Base-by-base conservation (phyloP, 2,329 filamentous ascomycete species). In the Aspergillus carbonarius region DNA sequence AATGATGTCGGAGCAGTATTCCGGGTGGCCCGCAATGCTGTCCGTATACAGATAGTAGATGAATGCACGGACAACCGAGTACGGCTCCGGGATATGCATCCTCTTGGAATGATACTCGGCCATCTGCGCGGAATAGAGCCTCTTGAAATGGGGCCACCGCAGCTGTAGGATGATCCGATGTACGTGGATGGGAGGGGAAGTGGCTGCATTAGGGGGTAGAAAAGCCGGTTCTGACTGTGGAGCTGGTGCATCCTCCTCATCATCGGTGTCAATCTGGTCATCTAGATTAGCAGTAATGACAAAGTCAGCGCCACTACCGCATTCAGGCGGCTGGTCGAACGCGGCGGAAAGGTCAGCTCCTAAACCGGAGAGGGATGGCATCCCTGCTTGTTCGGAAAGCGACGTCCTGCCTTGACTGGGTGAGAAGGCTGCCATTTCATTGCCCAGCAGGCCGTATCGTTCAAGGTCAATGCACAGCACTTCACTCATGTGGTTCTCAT, bases 21-120 rank as follows among this genome's bases (percentile, higher is more conserved):
- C 84, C 0, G 85, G 85, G 58, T 81, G 78, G n/a, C 74, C 76
- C 2, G 76, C 74, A 65, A 99, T 97, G 66, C 89, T 93, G 74
- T 99, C 95, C 0, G 95, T 97, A 76, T 99, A 99, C 1, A 99
- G 85, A 71, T 97, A 99, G 76, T 95, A 93, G 27, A 99, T 82
- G 71, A 99, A 99, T 0, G 93, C 92, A 66, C 91, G 92, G 48
- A 99, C 95, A 0, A 96, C 92, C 1, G 88, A 88, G 75, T 97
- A 98, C 0, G 93, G 93, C 70, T 99, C 96, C 0, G 95, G 93
- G 46, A 99, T 96, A 76, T 99, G 93, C 89, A 99, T 95, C 75
- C 91, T 92, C 70, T 95, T 95, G 15, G 92, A 95, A 72, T 99
- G 95, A 69, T 96, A 99, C 73, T 99, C 95, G 12, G 90, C 88